Percentiles rank a stretch among this genome's conserved stretches.
These are phyloP conservation scores for Marchantia polymorpha DNA, from an alignment of 225 moss, liverwort and hornwort species.

Conservation along the genomic window DNA sequence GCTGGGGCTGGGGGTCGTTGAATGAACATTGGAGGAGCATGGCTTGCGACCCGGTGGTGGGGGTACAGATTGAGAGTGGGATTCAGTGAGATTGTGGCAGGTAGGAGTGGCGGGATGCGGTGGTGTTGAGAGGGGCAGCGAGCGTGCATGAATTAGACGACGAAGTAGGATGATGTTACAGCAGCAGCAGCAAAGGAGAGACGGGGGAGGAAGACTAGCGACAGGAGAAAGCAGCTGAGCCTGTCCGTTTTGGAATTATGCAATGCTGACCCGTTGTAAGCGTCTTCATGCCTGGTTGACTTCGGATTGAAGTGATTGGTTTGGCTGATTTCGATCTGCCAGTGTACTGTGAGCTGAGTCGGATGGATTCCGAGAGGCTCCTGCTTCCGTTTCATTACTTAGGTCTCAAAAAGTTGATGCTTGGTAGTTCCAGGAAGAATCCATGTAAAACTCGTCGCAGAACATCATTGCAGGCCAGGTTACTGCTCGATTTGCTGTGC, in stretches of 20 bases:
- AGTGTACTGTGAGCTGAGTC: no score
- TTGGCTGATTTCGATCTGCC: neutral
- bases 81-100: no score
- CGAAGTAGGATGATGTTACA: constrained; percentile 11
- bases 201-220: neutral
- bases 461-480: no score
- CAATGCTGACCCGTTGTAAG: constrained; percentile 14
- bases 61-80: neutral
- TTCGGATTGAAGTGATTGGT: neutral
- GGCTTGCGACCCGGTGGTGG: neutral
- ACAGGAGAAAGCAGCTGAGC: constrained; percentile 1
- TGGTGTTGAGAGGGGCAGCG: neutral
- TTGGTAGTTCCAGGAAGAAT: neutral
- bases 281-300: neutral
- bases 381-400: no score
- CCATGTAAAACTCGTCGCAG: neutral
- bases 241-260: constrained; percentile 4
- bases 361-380: no score
- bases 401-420: neutral
- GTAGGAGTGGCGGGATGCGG: neutral
- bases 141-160: constrained; percentile 4
- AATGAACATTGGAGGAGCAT: constrained; percentile 17
- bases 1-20: constrained; percentile 19
- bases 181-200: neutral
- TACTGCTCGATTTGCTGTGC: no score